Base-by-base conservation (phyloP, 371 early-diverging fungal genomes). In the Capniomyces stellatus region DNA sequence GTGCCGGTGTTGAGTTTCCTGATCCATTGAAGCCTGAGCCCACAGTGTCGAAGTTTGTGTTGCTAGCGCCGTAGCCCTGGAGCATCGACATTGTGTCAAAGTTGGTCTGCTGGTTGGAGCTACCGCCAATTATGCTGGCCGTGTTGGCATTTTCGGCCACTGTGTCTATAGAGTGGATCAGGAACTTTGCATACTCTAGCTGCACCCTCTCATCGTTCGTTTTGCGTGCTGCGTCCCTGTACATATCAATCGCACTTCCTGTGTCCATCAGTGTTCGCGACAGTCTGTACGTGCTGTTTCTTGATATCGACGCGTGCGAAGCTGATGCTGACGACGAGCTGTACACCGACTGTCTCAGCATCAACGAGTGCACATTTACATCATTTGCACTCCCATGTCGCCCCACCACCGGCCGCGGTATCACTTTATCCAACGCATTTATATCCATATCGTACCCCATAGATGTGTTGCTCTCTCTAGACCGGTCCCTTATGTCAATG, bases 211-310 rank as follows among this genome's bases (percentile, higher is more conserved):
- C 62, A 54, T 81, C 77, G 51, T 75, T 71, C n/a, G 82, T 81
- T 61, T 82, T 81, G 61, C 66, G 72, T 18, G 85, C 85, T 54
- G 81, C 77, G 23, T 74, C 75, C n/a, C 84, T 71, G 54, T 83
- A 83, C 43, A 74, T 64, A 56, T 76, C 73, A 46, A 81, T 61
- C 3, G 76, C 77, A 29, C 71, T 71, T 24, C 71, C 73, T 27
- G 75, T 69, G 58, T 73, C 75, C 18, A 75, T 73, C 40, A 81
- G 70, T 27, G 77, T 77, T 47, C 69, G 74, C 3, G 81, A 81
- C 63, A 64, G 58, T 57, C 68, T 62, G 57, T 61, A 62, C 2
- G 43, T 13, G 29, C 24, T 25, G 18, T 15, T 49, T 6, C 30
- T n/a, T 29, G 29, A 21, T 29, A 49, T n/a, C 8, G 49, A 49